A percentile compares a stretch with the other conserved stretches of the same genome.
Conservation (phyloP, 2,329 filamentous ascomycete genomes). For the Aspergillus nomiae region DNA sequence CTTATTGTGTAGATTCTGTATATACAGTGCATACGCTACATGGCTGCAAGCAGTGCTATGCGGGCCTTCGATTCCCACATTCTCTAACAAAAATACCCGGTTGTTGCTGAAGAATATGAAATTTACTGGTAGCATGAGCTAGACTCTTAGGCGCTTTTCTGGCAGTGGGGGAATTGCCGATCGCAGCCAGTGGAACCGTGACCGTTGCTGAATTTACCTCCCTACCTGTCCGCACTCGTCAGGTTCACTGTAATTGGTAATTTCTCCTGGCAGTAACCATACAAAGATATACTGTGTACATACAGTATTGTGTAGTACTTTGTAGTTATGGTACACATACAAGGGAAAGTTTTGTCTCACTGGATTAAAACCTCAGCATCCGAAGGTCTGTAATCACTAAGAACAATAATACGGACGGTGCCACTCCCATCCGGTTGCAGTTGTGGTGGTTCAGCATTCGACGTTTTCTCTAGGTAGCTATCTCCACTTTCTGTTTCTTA, state of each 20-base stretch:
- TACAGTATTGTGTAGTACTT: not conserved
- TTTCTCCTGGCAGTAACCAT: not conserved
- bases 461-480: constrained; percentile 7
- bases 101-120: not conserved
- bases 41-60: not conserved
- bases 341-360: not conserved
- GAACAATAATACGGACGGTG: not conserved
- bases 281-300: not conserved
- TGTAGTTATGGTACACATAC: not conserved
- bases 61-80: not conserved
- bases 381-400: not conserved
- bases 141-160: not conserved
- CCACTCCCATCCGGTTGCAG: not conserved
- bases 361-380: not conserved
- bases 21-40: not conserved
- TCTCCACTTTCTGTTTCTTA: constrained; percentile 28
- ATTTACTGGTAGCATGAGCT: not conserved
- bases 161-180: not conserved
- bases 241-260: not conserved
- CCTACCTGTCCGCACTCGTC: not conserved
- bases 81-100: not conserved
- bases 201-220: not conserved
- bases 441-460: constrained; percentile 11
- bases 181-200: not conserved
- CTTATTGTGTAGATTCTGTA: not conserved